These are phyloP conservation scores for Mortierella sp. DNA, from an alignment of 371 early-diverging fungal genomes.

Conservation along the genomic window DNA sequence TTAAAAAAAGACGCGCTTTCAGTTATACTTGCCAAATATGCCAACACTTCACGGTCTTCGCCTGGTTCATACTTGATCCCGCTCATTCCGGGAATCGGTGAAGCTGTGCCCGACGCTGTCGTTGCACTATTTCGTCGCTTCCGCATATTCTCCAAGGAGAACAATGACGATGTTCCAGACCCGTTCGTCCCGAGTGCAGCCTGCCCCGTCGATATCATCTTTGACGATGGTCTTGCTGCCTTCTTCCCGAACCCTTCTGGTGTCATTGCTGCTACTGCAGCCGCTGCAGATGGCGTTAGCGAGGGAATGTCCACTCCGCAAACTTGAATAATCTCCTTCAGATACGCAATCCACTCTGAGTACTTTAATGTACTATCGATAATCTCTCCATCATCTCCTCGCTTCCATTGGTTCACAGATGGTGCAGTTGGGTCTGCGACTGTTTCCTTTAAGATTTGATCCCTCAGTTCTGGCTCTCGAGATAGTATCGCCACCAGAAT, in stretches of 20 bases:
- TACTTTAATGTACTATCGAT: constrained; percentile 6
- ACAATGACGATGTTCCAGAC: constrained; percentile 18
- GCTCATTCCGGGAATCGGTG: neutral
- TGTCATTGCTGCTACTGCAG: neutral
- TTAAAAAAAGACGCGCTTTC: neutral
- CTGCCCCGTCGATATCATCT: neutral
- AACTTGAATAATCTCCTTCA: constrained; percentile 41
- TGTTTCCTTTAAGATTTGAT: constrained; percentile 30
- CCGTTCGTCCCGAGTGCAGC: too few species aligned
- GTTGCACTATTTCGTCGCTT: constrained; percentile 23
- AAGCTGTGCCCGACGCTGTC: neutral
- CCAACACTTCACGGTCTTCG: constrained; percentile 41
- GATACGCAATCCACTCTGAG: constrained; percentile 39
- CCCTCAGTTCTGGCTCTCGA: constrained; percentile 36
- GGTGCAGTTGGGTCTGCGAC: constrained; percentile 23
- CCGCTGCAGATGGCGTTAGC: neutral
- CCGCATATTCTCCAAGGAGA: constrained; percentile 44
- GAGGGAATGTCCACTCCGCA: constrained; percentile 36
- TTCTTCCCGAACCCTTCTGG: neutral
- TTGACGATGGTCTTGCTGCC: neutral
- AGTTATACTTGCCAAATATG: constrained; percentile 33
- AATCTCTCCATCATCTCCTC: neutral
- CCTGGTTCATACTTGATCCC: constrained; percentile 42
- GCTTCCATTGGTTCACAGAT: neutral
- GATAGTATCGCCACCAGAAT: constrained; percentile 32